These are phyloP conservation scores for Cyclotella sp. DNA, from an alignment of 108 stramenopile species.

Conservation along the genomic window DNA sequence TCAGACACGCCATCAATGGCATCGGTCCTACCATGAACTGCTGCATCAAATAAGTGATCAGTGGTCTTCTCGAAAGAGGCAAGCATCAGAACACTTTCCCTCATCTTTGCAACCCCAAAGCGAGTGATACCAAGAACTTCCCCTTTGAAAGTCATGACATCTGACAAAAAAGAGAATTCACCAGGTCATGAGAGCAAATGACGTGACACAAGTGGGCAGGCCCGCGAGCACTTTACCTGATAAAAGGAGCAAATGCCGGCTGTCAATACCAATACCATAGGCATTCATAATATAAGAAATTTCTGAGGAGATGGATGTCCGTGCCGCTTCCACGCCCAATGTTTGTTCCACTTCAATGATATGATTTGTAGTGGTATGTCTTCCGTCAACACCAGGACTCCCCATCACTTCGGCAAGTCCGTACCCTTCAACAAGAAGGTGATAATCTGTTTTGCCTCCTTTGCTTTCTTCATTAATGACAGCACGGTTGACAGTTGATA, in stretches of 20 bases:
- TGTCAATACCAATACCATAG: conserved; percentile 97
- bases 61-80: conserved; percentile 99
- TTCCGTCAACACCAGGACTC: conserved; percentile 92
- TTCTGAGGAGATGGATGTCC: conserved; percentile 91
- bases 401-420: conserved; percentile 97
- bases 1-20: conserved; percentile 97
- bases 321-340: conserved; percentile 97
- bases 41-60: conserved; percentile 99
- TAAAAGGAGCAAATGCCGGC: conserved; percentile 92
- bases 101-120: conserved; percentile 99
- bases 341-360: conserved; percentile 94
- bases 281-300: conserved; percentile 96
- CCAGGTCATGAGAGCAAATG: background rate
- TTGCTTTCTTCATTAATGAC: conserved; percentile 96
- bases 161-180: conserved; percentile 24
- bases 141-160: conserved; percentile 99
- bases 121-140: conserved; percentile 97
- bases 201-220: background rate
- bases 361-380: conserved; percentile 93
- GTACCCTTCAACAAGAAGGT: conserved; percentile 97
- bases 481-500: conserved; percentile 93
- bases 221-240: conserved; percentile 35
- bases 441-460: conserved; percentile 75
- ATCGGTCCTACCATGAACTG: conserved; percentile 96
- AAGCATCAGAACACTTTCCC: conserved; percentile 97